Percentiles rank a stretch among this genome's conserved stretches.
Evolutionary conservation across 2,329 filamentous ascomycete genomes (phyloP).

Genomic region (Colletotrichum sp.): DNA sequence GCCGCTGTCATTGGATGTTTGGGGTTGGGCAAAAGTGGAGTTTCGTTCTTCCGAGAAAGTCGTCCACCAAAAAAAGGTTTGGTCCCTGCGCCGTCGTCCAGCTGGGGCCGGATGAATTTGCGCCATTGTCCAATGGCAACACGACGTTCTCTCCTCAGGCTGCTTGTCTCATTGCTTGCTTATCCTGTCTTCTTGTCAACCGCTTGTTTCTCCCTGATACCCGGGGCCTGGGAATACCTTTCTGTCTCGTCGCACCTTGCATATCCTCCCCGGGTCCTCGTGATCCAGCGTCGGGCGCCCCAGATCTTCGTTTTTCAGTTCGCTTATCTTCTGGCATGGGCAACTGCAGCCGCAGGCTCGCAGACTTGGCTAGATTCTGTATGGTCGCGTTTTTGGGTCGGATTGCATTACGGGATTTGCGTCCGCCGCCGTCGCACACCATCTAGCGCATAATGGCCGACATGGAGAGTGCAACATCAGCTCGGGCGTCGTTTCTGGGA

Average conservation of each 20-base stretch:
- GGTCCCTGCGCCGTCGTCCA: background rate
- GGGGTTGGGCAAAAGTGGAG: background rate
- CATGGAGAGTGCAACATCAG: background rate
- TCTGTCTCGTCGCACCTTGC: background rate
- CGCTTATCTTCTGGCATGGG: background rate
- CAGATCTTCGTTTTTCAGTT: background rate
- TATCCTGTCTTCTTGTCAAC: background rate
- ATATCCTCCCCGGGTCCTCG: background rate
- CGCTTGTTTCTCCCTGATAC: background rate
- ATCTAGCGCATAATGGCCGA: background rate
- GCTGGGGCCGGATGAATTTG: background rate
- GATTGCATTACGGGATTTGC: background rate
- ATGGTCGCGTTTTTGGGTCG: background rate
- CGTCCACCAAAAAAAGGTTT: background rate
- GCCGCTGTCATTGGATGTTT: background rate
- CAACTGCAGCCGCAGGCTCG: background rate
- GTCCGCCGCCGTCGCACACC: background rate
- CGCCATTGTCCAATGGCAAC: background rate
- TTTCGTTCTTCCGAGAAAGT: background rate
- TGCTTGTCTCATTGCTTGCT: background rate
- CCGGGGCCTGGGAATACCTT: background rate
- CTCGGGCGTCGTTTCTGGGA: background rate
- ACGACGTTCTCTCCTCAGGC: background rate
- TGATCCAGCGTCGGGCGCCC: background rate
- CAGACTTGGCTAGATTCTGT: background rate